A percentile compares a stretch with the other conserved stretches of the same genome.
phyloP scores from a whole-genome alignment of 2,329 filamentous ascomycete genomes.

The Plenodomus lindquistii region DNA sequence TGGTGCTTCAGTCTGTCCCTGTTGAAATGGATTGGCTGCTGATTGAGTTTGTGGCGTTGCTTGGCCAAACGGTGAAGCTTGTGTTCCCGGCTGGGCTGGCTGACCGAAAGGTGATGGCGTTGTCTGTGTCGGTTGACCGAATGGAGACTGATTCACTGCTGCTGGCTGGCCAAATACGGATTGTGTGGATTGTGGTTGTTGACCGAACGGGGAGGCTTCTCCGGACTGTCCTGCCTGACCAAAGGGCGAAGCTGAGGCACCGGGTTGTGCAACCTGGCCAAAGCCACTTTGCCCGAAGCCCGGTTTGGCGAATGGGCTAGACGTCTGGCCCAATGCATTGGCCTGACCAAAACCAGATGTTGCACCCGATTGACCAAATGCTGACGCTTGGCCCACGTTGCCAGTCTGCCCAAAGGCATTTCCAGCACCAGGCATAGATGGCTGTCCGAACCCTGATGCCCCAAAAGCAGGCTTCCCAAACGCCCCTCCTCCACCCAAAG shows the following conservation, averaged over 20 bases:
- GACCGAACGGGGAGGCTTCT: constrained; percentile 34
- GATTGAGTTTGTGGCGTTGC: constrained; percentile 17
- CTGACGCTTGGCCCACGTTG: constrained; percentile 21
- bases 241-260: constrained; percentile 35
- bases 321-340: constrained; percentile 26
- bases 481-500: constrained; percentile 29
- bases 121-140: constrained; percentile 29
- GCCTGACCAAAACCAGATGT: constrained; percentile 40
- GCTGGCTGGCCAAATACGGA: constrained; percentile 31
- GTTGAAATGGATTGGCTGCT: constrained; percentile 12
- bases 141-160: constrained; percentile 21
- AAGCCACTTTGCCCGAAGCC: constrained; percentile 45
- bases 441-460: constrained; percentile 45
- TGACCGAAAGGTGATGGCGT: constrained; percentile 6
- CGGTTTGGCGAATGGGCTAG: constrained; percentile 49
- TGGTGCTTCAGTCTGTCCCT: constrained; percentile 13
- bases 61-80: constrained; percentile 25
- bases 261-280: constrained; percentile 49
- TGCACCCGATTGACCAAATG: constrained; percentile 39
- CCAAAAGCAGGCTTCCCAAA: constrained; percentile 47
- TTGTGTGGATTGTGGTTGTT: constrained; percentile 26
- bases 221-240: constrained; percentile 36
- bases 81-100: constrained; percentile 12
- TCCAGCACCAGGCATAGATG: constrained; percentile 33
- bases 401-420: constrained; percentile 27